A percentile compares a stretch with the other conserved stretches of the same genome.
Conservation (phyloP, 2,329 filamentous ascomycete species). For the Epichloe scottii region DNA sequence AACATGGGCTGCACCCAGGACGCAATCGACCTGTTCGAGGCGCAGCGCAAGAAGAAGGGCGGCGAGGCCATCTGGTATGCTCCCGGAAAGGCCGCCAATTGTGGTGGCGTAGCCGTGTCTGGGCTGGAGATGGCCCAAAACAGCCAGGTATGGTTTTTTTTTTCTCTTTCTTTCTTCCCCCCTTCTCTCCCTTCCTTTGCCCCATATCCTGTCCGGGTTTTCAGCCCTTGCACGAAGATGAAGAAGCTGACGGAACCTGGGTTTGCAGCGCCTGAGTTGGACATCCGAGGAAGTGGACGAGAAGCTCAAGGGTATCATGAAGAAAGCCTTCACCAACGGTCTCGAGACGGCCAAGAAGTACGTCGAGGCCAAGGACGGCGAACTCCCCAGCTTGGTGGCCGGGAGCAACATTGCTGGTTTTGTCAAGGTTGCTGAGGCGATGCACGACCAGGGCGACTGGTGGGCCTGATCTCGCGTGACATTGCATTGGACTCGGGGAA, state of each 20-base stretch:
- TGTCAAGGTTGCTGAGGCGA: conserved; percentile 87
- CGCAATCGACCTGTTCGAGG: conserved; percentile 88
- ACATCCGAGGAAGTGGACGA: conserved; percentile 78
- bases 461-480: conserved; percentile 29
- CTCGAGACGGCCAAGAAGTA: conserved; percentile 84
- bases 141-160: conserved; percentile 34
- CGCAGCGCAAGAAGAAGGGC: conserved; percentile 57
- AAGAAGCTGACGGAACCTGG: not conserved
- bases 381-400: conserved; percentile 80
- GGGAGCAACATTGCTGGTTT: conserved; percentile 97
- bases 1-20: conserved; percentile 99
- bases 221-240: too few relatives aligned
- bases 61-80: conserved; percentile 78
- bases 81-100: conserved; percentile 93
- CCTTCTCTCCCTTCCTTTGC: not conserved
- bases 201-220: not conserved
- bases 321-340: conserved; percentile 81
- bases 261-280: conserved; percentile 61
- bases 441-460: conserved; percentile 97
- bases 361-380: conserved; percentile 62
- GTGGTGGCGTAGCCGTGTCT: conserved; percentile 91
- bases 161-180: not conserved
- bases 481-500: too few relatives aligned
- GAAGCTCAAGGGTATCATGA: conserved; percentile 91
- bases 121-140: conserved; percentile 99